Evolutionary conservation across 2,329 filamentous ascomycete genomes (phyloP).

Genomic region (Diaporthe sp.): DNA sequence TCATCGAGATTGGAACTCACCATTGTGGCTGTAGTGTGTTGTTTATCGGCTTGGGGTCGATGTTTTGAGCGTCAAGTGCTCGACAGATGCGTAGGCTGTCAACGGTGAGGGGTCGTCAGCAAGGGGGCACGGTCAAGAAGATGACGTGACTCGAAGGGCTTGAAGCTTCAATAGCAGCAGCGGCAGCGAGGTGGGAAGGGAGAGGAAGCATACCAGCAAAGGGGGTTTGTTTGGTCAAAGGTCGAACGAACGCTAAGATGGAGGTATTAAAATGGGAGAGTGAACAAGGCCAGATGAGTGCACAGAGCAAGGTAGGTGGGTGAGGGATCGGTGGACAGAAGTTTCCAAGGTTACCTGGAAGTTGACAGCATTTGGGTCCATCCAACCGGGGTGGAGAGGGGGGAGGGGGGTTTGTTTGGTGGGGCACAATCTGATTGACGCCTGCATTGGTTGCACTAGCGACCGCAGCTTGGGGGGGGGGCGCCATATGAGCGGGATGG

Average conservation of each 20-base stretch:
- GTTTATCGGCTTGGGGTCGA: constrained; percentile 29
- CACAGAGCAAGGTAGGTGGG: constrained; percentile 35
- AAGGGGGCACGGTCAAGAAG: constrained; percentile 9
- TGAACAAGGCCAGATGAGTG: constrained; percentile 30
- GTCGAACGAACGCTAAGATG: constrained; percentile 33
- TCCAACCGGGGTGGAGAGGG: constrained; percentile 25
- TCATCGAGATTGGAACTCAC: constrained; percentile 21
- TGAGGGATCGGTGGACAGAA: constrained; percentile 35
- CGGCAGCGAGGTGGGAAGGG: neutral
- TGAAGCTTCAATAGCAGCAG: constrained; percentile 7
- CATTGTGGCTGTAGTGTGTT: constrained; percentile 37
- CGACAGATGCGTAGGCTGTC: constrained; percentile 39
- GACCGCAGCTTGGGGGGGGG: neutral
- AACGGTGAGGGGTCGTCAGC: constrained; percentile 42
- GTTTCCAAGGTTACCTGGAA: constrained; percentile 36
- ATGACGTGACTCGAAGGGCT: constrained; percentile 39
- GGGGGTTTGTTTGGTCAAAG: constrained; percentile 25
- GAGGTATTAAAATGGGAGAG: constrained; percentile 34
- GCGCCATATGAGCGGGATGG: neutral
- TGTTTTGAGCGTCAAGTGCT: constrained; percentile 30
- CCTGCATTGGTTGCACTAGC: constrained; percentile 28
- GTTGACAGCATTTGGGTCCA: constrained; percentile 37
- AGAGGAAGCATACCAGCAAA: constrained; percentile 34
- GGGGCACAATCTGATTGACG: constrained; percentile 31
- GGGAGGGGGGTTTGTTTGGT: constrained; percentile 30